These are phyloP conservation scores for Coemansia sp. DNA, from an alignment of 192 early-diverging fungal genomes.

Conservation along the genomic window DNA sequence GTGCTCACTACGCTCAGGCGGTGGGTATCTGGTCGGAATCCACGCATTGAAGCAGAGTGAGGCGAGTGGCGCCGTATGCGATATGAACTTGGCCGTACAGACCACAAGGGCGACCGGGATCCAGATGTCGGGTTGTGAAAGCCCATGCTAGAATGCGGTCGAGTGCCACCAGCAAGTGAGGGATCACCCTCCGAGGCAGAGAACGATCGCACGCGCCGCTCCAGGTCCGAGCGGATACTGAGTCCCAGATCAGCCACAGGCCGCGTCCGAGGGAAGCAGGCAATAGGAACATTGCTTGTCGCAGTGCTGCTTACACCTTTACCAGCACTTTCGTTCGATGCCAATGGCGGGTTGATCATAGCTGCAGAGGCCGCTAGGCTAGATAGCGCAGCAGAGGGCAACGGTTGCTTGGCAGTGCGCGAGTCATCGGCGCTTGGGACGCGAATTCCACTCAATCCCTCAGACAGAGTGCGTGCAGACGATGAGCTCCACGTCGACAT, in stretches of 20 bases:
- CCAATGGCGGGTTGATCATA: constrained; percentile 21
- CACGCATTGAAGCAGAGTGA: constrained; percentile 34
- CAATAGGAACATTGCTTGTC: background rate
- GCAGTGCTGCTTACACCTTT: background rate
- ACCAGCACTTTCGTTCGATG: background rate
- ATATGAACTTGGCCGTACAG: constrained; percentile 22
- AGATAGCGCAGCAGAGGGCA: constrained; percentile 35
- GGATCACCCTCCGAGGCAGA: constrained; percentile 46
- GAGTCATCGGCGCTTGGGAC: constrained; percentile 36
- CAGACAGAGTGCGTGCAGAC: constrained; percentile 42
- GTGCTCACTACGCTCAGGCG: constrained; percentile 39
- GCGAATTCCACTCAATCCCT: constrained; percentile 23
- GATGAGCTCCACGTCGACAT: constrained; percentile 58
- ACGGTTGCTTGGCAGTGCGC: constrained; percentile 20
- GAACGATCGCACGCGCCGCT: constrained; percentile 51
- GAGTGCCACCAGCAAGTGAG: constrained; percentile 1
- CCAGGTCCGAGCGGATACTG: constrained; percentile 48
- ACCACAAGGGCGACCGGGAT: constrained; percentile 15
- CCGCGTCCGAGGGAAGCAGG: constrained; percentile 16
- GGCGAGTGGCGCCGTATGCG: constrained; percentile 38
- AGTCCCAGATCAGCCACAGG: constrained; percentile 43
- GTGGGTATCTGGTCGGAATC: constrained; percentile 26
- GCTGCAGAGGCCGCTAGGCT: constrained; percentile 41
- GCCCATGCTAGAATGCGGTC: constrained; percentile 56
- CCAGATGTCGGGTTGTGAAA: constrained; percentile 38